Percentiles rank a stretch among this genome's conserved stretches.
phyloP scores from a whole-genome alignment of 192 early-diverging fungal genomes.

The Anaeromyces robustus region DNA sequence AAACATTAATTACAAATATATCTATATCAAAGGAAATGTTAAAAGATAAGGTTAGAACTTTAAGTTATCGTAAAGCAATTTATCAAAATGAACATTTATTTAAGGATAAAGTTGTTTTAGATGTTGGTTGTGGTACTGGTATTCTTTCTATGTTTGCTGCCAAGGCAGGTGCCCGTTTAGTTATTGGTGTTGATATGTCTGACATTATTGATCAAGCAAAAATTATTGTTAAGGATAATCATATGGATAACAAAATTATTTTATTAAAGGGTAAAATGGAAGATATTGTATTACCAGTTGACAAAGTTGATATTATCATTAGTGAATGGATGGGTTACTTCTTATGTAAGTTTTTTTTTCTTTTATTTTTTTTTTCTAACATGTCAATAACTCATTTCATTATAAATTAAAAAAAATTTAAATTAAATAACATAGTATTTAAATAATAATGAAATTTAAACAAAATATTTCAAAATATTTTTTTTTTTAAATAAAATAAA shows the following conservation, averaged over 20 bases:
- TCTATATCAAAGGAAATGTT: conserved; percentile 93
- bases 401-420: no score
- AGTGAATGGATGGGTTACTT: conserved; percentile 99
- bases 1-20: no score
- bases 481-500: no score
- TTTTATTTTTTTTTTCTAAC: no score
- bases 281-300: conserved; percentile 81
- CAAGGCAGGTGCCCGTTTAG: conserved; percentile 89
- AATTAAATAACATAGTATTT: no score
- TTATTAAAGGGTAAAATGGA: conserved; percentile 96
- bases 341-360: conserved; percentile 34
- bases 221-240: conserved; percentile 87
- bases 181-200: conserved; percentile 93
- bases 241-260: conserved; percentile 69
- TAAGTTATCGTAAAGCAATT: conserved; percentile 82
- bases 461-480: no score
- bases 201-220: conserved; percentile 94
- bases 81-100: conserved; percentile 87
- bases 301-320: conserved; percentile 97
- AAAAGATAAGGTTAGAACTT: conserved; percentile 93
- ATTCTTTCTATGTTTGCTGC: conserved; percentile 99
- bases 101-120: conserved; percentile 81
- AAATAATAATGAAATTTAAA: no score
- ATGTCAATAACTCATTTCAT: no score
- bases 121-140: conserved; percentile 99